phyloP scores from a whole-genome alignment of 371 early-diverging fungal genomes.

The Zychaea mexicana region DNA sequence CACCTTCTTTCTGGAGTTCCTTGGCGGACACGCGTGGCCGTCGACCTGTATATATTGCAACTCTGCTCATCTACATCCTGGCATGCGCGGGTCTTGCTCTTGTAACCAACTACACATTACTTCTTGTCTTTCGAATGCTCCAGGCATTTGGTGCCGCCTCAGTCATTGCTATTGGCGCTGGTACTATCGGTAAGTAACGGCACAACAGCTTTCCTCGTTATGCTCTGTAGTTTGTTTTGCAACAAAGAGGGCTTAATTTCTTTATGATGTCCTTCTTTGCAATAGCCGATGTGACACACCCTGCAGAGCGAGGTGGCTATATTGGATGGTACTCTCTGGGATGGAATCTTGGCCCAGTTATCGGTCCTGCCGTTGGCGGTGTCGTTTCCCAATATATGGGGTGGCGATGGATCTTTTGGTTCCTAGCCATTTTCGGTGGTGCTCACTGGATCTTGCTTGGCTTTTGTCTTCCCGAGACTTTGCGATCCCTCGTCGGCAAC shows the following conservation, averaged over 20 bases:
- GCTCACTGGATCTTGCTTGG: constrained; percentile 13
- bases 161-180: constrained; percentile 69
- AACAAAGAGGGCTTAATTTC: not conserved
- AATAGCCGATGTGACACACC: constrained; percentile 21
- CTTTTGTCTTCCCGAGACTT: constrained; percentile 38
- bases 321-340: constrained; percentile 23
- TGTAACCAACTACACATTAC: constrained; percentile 42
- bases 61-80: constrained; percentile 58
- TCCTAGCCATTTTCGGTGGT: constrained; percentile 29
- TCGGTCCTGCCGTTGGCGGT: constrained; percentile 27
- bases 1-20: constrained; percentile 65
- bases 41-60: constrained; percentile 62
- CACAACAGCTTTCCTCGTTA: not conserved
- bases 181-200: constrained; percentile 56
- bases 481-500: constrained; percentile 54
- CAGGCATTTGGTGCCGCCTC: constrained; percentile 72
- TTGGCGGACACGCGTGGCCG: constrained; percentile 69
- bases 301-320: constrained; percentile 22
- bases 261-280: not conserved
- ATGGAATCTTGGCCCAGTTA: constrained; percentile 21
- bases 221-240: too few species aligned
- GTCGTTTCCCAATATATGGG: constrained; percentile 18
- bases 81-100: constrained; percentile 64
- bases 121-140: constrained; percentile 62
- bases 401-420: constrained; percentile 45